phyloP scores from a whole-genome alignment of 192 early-diverging fungal genomes.

The Backusella mclennaniae region DNA sequence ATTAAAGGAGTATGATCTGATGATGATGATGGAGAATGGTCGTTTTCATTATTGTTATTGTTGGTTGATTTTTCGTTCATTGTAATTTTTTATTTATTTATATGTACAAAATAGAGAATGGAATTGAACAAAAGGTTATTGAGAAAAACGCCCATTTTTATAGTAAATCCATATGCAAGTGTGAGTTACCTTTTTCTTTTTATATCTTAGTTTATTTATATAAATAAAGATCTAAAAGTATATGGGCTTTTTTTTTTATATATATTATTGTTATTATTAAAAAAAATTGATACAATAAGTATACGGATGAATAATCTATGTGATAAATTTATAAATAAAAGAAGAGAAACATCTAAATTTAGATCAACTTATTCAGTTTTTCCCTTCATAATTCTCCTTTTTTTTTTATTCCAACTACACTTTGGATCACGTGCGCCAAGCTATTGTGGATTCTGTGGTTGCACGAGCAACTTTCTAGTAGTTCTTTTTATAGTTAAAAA shows the following conservation, averaged over 20 bases:
- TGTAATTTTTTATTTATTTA: not conserved
- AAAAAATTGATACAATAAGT: not conserved
- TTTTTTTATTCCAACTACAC: not conserved
- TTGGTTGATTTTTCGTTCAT: not conserved
- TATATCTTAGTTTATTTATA: slow-evolving; percentile 4
- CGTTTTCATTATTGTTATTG: not conserved
- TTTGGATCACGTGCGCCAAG: not conserved
- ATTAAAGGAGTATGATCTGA: not conserved
- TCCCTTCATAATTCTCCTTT: not conserved
- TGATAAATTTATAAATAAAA: not conserved
- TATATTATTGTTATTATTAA: too few relatives aligned
- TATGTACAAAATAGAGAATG: not conserved
- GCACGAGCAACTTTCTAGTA: not conserved
- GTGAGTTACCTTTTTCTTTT: not conserved
- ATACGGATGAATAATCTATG: not conserved
- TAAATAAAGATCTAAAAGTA: not conserved
- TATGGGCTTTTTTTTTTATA: not conserved
- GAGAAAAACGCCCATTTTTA: not conserved
- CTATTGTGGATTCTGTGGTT: not conserved
- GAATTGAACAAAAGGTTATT: not conserved
- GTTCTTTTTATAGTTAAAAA: not conserved
- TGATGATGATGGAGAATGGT: not conserved
- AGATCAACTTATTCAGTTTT: not conserved
- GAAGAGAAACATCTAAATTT: slow-evolving; percentile 2
- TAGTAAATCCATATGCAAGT: not conserved